Evolutionary conservation across 805 yeast genomes (phyloP).

Genomic region (Wickerhamiella vanderwaltii): DNA sequence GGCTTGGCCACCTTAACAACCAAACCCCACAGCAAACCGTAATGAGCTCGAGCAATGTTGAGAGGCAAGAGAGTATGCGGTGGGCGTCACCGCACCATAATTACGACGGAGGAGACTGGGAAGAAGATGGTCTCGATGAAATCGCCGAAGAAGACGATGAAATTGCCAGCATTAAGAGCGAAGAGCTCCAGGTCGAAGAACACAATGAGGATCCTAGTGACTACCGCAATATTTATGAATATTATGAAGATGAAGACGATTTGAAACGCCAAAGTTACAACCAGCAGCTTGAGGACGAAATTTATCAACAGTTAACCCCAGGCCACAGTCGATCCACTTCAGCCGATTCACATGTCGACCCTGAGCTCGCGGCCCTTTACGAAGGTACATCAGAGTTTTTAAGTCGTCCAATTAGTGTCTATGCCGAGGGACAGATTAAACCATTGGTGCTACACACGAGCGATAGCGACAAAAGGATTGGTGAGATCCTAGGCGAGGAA

Average conservation of each 20-base stretch:
- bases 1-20: too few relatives aligned
- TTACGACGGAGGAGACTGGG: slow-evolving; percentile 31
- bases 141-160: slow-evolving; percentile 5
- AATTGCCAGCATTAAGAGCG: background rate
- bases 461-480: slow-evolving; percentile 18
- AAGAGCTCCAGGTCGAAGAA: slow-evolving; percentile 2
- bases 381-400: slow-evolving; percentile 23
- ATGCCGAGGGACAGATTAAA: slow-evolving; percentile 15
- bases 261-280: slow-evolving; percentile 7
- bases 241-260: slow-evolving; percentile 3
- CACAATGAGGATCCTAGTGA: background rate
- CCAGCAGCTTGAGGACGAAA: slow-evolving; percentile 11
- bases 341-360: slow-evolving; percentile 18
- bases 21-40: background rate
- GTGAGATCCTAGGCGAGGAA: slow-evolving; percentile 19
- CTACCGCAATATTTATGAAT: slow-evolving; percentile 2
- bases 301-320: slow-evolving; percentile 5
- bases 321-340: slow-evolving; percentile 7
- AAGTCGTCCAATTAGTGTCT: slow-evolving; percentile 23
- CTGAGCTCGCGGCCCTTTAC: slow-evolving; percentile 26
- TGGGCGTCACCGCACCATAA: slow-evolving; percentile 28
- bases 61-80: slow-evolving; percentile 25
- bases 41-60: slow-evolving; percentile 10
- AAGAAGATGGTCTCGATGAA: slow-evolving; percentile 16
- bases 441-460: slow-evolving; percentile 12